Base-by-base conservation (phyloP, 164 flowering plant genomes). In the Macadamia integrifolia region DNA sequence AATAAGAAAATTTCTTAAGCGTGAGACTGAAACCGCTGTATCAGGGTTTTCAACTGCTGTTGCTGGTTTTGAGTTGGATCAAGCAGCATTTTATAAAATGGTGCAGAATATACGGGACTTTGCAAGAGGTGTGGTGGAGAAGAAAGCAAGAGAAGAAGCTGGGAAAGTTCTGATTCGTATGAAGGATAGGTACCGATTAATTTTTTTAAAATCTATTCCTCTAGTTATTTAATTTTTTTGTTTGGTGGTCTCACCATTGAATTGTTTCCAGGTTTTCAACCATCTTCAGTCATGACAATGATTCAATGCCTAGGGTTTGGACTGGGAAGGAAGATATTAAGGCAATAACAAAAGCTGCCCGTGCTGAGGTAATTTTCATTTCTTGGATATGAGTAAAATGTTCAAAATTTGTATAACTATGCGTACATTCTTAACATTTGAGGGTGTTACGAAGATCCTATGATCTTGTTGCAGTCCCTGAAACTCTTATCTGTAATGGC, bases 271-370 rank as follows among this genome's bases (percentile, higher is more conserved):
- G 95, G 80, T 91, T 91, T 65, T 60, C 84, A 60, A 81, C 79
- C 8, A 72, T 87, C 32, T 91, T 91, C 70, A 83, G 76, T 68
- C 87, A 80, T 72, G 95, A 89, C 65, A 57, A 69, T 53, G 89
- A 89, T 52, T 89, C 93, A 58, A 72, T 89, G 82, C 97, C 95
- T 31, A 77, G 97, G 72, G 81, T 82, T 69, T 91, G 97, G 95
- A 91, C 90, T 30, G 95, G 90, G 60, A 88, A 84, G 66, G 97
- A 88, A 75, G 88, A 91, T 74, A 84, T 91, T 40, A 72, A 79
- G 66, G 56, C 77, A 64, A 88, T 91, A 35, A 88, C 89, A 9
- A 88, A 71, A 66, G 80, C 71, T 58, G 90, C 95, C n/a, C 84
- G 79, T 40, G 55, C 87, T 64, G 80, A 84, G 69, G 94, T 89